Percentiles rank a stretch among this genome's conserved stretches.
phyloP scores from a whole-genome alignment of 1,284 basidiomycete genomes.

The Sporisorium exsertum region DNA sequence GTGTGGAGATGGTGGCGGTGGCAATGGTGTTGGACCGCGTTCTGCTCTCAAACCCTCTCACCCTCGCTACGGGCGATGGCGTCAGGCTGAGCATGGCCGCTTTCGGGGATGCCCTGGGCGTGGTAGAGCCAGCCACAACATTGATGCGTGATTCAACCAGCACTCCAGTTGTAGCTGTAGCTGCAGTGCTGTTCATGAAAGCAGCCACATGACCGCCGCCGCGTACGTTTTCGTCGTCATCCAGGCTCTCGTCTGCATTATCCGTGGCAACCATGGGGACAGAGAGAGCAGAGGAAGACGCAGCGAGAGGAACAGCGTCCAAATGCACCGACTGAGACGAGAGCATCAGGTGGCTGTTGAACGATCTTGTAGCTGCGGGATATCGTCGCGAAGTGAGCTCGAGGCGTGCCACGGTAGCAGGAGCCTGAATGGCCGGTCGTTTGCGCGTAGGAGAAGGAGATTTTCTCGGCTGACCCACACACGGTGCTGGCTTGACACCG shows the following conservation, averaged over 20 bases:
- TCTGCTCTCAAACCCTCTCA: constrained; percentile 15
- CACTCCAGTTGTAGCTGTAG: constrained; percentile 13
- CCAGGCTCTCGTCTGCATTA: background rate
- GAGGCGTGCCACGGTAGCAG: constrained; percentile 39
- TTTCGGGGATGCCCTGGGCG: constrained; percentile 32
- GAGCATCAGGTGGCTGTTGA: constrained; percentile 25
- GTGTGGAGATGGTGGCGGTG: constrained; percentile 9
- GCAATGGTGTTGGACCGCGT: constrained; percentile 27
- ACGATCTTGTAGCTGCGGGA: constrained; percentile 20
- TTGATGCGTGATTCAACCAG: constrained; percentile 46
- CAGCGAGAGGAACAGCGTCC: background rate
- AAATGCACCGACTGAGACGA: constrained; percentile 12
- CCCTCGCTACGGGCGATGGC: constrained; percentile 25
- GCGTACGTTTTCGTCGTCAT: background rate
- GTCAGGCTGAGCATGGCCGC: constrained; percentile 21
- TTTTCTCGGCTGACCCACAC: constrained; percentile 67
- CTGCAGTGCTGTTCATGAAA: background rate
- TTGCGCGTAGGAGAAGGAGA: constrained; percentile 63
- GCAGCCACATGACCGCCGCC: background rate
- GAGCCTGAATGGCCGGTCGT: constrained; percentile 49
- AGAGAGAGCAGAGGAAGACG: background rate
- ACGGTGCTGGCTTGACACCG: constrained; percentile 62
- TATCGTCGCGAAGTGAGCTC: constrained; percentile 30
- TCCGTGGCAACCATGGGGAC: background rate
- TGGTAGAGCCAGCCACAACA: constrained; percentile 8